A percentile compares a stretch with the other conserved stretches of the same genome.
phyloP scores from a whole-genome alignment of 306 rosid genomes.

The Sphenostylis stenocarpa region DNA sequence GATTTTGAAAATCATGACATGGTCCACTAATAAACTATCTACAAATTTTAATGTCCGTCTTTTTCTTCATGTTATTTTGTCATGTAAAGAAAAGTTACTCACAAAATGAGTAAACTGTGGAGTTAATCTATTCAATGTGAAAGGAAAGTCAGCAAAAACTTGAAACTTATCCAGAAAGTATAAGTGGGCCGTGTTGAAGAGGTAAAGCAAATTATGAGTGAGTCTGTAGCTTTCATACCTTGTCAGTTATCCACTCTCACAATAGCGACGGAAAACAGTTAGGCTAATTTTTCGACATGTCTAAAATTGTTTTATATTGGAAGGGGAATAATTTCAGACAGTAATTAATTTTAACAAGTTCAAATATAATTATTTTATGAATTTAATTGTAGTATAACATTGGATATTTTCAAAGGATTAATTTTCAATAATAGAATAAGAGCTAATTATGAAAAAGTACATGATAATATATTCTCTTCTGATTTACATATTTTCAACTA shows the following conservation, averaged over 20 bases:
- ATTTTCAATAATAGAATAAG: too few species aligned
- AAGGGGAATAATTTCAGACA: not conserved
- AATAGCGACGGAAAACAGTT: not conserved
- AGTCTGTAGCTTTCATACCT: not conserved
- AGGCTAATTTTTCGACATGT: not conserved
- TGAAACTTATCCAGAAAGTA: not conserved
- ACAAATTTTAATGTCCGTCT: not conserved
- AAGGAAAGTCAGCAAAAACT: not conserved
- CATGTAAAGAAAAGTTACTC: not conserved
- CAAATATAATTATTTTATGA: not conserved
- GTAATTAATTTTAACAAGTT: not conserved
- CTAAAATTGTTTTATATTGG: not conserved
- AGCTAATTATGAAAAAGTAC: too few species aligned
- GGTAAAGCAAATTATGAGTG: not conserved
- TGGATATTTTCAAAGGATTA: too few species aligned
- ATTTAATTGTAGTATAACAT: too few species aligned
- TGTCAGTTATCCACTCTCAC: constrained; percentile 2
- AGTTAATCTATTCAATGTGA: not conserved
- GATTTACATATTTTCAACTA: too few species aligned
- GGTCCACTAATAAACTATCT: not conserved
- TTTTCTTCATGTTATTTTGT: not conserved
- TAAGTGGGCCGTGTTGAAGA: not conserved
- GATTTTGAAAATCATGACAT: not conserved
- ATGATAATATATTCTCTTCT: too few species aligned
- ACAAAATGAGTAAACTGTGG: not conserved